Base-by-base conservation (phyloP, 805 yeast species). In the Schizosaccharomyces osmophilus region DNA sequence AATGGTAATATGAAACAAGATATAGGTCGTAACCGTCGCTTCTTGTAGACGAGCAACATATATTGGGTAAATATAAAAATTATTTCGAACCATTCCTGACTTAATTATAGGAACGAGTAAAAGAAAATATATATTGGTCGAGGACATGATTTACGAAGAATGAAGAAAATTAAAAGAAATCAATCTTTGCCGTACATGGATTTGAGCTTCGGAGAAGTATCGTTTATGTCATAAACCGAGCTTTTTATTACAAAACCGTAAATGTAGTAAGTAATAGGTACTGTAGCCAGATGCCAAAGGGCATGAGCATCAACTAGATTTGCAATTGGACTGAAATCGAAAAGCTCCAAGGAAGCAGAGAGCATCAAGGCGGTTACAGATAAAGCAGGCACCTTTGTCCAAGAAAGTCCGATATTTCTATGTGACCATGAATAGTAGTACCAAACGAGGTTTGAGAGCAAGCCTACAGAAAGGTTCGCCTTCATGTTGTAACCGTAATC, bases 401-500 rank as follows among this genome's bases (percentile, higher is more conserved):
- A 75, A 42, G 15, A n/a, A 32, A 61, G 62, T 5, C 63, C 42
- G 26, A 24, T 26, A 6, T 39, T 22, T 31, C 62, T 63, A 26
- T 55, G 19, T 24, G 36, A 24, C 69, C 71, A 31, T 11, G 76
- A 68, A 62, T 71, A 72, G 64, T 66, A 69, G 11, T 71, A 67
- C 83, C 82, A 80, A 42, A 76, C 68, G 2, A 78, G 64, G 69
- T 88, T 85, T 67, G 90, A 97, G 4, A 83, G 64, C 2, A 88
- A 62, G 0, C 97, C 98, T 61, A 87, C 78, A 0, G 78, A 70
- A 1, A 93, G 82, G 67, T 93, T 90, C 32, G 93, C 95, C 65
- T 79, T 78, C 97, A 93, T 90, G 72, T 90, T 90, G 70, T 93
- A 93, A 1, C 94, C 83, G 72, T 90, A 90, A 63, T 87, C 84